Base-by-base conservation (phyloP, 352 stramenopile genomes). In the Phytophthora megakarya region DNA sequence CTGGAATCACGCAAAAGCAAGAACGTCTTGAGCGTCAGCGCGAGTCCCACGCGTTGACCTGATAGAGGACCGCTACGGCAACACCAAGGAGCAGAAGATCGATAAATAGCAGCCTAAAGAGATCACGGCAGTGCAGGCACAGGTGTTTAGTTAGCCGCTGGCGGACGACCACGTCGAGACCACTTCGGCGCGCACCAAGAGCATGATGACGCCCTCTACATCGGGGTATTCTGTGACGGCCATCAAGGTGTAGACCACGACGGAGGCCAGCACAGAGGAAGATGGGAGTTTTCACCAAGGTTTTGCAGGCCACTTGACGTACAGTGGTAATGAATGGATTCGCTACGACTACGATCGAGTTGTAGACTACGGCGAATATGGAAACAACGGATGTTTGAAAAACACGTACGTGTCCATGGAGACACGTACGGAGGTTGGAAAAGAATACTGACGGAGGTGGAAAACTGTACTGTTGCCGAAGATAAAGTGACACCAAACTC, bases 391-490 rank as follows among this genome's bases (percentile, higher is more conserved):
- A 61, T 37, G 62, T 3, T n/a, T 26, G 11, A 65, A 50, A 22
- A 61, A 33, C 23, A 66, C 62, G 15, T 58, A 26, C 7, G 62
- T 70, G 49, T 55, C 48, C 7, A 61, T 30, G 5, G 47, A 66
- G 50, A 66, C 42, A 16, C 51, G 25, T 18, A 58, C 52, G 35
- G 44, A 63, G 35, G 22, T 46, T 49, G 46, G 13, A 12, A 23
- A 37, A n/a, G 23, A 54, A 4, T 23, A 44, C 28, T 23, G 16
- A n/a, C n/a, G n/a, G n/a, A n/a, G n/a, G n/a, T n/a, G n/a, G n/a
- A n/a, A n/a, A n/a, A n/a, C n/a, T n/a, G 5, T 7, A 16, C 26
- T 15, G 43, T 44, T 35, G 39, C 28, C 19, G 51, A 58, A 9
- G 45, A 48, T 8, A 59, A 59, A 18, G 5, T 28, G 23, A 32